Conservation (phyloP, 2,329 filamentous ascomycete genomes). For the Arthrocladium fulminans region DNA sequence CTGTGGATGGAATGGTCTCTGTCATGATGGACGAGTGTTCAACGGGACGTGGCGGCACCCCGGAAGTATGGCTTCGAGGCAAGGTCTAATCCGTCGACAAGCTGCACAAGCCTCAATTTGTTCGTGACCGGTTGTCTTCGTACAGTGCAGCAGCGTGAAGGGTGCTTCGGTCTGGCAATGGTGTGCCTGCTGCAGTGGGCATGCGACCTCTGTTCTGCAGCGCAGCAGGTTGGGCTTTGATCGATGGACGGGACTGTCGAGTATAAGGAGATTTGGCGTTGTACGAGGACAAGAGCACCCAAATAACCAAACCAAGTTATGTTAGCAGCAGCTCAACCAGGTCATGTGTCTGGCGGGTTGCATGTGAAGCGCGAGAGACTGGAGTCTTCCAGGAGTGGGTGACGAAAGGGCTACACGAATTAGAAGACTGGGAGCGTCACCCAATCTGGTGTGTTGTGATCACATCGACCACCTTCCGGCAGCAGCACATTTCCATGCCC, state of each 20-base stretch:
- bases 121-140: background rate
- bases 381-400: background rate
- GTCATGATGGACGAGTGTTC: background rate
- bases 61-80: too few relatives aligned
- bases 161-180: background rate
- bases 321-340: background rate
- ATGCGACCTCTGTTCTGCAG: background rate
- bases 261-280: background rate
- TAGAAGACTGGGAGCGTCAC: background rate
- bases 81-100: background rate
- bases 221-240: too few relatives aligned
- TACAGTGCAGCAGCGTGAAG: background rate
- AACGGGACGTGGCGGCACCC: background rate
- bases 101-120: background rate
- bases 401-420: background rate
- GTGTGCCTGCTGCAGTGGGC: background rate
- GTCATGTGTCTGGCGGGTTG: background rate
- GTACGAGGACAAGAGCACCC: background rate
- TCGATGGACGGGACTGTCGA: background rate
- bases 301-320: background rate
- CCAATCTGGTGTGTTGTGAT: too few relatives aligned
- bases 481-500: background rate
- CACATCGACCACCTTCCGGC: too few relatives aligned
- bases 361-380: background rate
- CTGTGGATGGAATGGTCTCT: background rate